phyloP scores from a whole-genome alignment of 2,329 filamentous ascomycete species.

The Botrytis pseudocinerea region DNA sequence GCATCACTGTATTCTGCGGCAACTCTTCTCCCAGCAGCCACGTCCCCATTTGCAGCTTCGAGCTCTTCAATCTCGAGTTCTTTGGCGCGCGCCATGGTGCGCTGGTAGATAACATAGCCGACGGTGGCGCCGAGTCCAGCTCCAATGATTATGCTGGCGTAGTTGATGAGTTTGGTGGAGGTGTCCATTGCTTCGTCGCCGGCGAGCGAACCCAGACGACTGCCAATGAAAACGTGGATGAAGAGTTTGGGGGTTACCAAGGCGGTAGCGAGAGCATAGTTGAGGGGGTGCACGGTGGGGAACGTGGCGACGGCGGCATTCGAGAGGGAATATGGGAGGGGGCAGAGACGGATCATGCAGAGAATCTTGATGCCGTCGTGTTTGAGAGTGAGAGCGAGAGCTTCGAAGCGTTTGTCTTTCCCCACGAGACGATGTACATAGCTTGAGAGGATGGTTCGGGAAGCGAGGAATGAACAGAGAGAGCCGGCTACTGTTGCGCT shows the following conservation, averaged over 20 bases:
- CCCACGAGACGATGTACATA: conserved; percentile 82
- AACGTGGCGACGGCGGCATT: conserved; percentile 96
- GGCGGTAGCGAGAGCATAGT: conserved; percentile 80
- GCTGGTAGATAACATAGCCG: conserved; percentile 81
- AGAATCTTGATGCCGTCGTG: conserved; percentile 87
- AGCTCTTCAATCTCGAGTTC: conserved; percentile 49
- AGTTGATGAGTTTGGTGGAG: conserved; percentile 78
- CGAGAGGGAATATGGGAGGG: conserved; percentile 86
- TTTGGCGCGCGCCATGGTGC: conserved; percentile 63
- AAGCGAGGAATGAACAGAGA: conserved; percentile 76
- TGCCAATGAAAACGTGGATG: conserved; percentile 90
- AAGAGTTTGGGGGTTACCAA: conserved; percentile 82
- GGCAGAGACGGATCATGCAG: conserved; percentile 89
- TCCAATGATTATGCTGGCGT: conserved; percentile 74
- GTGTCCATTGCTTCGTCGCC: conserved; percentile 79
- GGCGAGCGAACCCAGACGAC: conserved; percentile 77
- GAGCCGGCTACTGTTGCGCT: conserved; percentile 77
- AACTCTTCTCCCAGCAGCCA: conserved; percentile 2
- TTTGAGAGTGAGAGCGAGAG: conserved; percentile 82
- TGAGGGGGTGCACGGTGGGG: conserved; percentile 74
- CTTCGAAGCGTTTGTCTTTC: conserved; percentile 82
- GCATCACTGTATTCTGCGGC: conserved; percentile 33
- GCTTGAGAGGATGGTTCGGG: conserved; percentile 72
- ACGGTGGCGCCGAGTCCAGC: conserved; percentile 70
- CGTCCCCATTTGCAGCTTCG: conserved; percentile 30